A percentile compares a stretch with the other conserved stretches of the same genome.
Conservation (phyloP, 495 filamentous ascomycete species). For the Neurospora tetraspora region DNA sequence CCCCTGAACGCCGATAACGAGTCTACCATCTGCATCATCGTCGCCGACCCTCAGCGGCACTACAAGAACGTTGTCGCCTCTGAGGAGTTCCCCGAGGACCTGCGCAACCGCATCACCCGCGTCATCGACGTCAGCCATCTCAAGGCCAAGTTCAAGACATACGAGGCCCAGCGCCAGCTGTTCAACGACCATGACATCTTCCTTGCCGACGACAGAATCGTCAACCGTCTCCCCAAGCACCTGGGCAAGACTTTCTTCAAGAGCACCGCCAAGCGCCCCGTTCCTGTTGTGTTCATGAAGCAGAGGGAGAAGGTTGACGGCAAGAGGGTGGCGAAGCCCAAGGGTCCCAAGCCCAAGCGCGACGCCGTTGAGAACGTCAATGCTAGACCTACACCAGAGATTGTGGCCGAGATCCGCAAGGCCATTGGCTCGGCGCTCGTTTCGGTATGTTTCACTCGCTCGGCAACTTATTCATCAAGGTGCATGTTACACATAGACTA, state of each 20-base stretch:
- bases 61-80: conserved; percentile 81
- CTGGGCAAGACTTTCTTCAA: conserved; percentile 88
- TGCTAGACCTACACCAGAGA: conserved; percentile 34
- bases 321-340: conserved; percentile 48
- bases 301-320: conserved; percentile 54
- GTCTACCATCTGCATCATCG: conserved; percentile 64
- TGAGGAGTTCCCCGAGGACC: conserved; percentile 60
- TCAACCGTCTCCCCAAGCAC: conserved; percentile 60
- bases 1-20: conserved; percentile 50
- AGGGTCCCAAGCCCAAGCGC: conserved; percentile 35
- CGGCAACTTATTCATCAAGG: conserved; percentile 37
- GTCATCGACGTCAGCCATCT: conserved; percentile 79
- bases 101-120: conserved; percentile 62
- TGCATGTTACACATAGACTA: neutral
- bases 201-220: conserved; percentile 74
- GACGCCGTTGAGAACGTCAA: conserved; percentile 26
- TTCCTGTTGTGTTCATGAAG: conserved; percentile 66
- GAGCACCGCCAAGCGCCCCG: conserved; percentile 65
- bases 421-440: conserved; percentile 62
- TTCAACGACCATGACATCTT: conserved; percentile 76
- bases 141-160: conserved; percentile 73
- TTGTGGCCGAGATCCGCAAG: conserved; percentile 63
- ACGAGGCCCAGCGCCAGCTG: conserved; percentile 79
- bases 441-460: conserved; percentile 47
- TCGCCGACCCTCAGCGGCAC: conserved; percentile 65